Evolutionary conservation across 139 green algal genomes (phyloP).

Genomic region (Edaphochlamys debaryana): DNA sequence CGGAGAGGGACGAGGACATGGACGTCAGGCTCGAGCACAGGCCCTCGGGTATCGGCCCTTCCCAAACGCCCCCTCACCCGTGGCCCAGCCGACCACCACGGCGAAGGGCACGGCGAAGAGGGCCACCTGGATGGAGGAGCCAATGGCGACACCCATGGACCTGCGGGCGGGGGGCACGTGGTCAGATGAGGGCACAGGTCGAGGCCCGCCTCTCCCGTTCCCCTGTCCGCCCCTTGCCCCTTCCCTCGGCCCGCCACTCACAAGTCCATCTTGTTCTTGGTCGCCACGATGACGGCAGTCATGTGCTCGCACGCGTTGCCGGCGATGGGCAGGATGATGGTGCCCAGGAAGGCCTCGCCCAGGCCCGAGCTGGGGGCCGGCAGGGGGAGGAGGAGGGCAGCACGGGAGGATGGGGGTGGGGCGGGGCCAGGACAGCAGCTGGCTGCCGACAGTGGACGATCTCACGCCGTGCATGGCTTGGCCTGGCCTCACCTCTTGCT

Average conservation of each 20-base stretch:
- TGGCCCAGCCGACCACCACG: constrained; percentile 82
- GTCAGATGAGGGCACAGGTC: neutral
- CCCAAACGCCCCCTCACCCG: constrained; percentile 31
- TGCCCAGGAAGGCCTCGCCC: constrained; percentile 81
- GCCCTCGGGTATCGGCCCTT: no score
- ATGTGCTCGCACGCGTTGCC: constrained; percentile 87
- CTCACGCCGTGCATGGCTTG: neutral
- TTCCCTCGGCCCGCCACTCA: neutral
- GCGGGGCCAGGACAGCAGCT: neutral
- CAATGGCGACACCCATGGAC: constrained; percentile 72
- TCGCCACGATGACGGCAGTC: constrained; percentile 63
- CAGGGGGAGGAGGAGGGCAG: no score
- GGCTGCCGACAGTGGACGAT: neutral
- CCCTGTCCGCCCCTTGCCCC: neutral
- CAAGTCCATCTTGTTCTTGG: constrained; percentile 95
- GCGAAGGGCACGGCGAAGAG: constrained; percentile 86
- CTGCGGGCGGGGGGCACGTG: neutral
- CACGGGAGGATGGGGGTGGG: neutral
- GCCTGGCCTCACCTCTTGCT: constrained; percentile 38
- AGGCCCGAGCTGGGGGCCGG: constrained; percentile 61
- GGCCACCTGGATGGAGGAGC: constrained; percentile 85
- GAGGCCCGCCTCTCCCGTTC: neutral
- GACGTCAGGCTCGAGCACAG: no score
- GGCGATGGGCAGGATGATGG: constrained; percentile 82
- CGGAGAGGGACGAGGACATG: no score